phyloP scores from a whole-genome alignment of 768 basidiomycete genomes.

The Lentinula sp. region DNA sequence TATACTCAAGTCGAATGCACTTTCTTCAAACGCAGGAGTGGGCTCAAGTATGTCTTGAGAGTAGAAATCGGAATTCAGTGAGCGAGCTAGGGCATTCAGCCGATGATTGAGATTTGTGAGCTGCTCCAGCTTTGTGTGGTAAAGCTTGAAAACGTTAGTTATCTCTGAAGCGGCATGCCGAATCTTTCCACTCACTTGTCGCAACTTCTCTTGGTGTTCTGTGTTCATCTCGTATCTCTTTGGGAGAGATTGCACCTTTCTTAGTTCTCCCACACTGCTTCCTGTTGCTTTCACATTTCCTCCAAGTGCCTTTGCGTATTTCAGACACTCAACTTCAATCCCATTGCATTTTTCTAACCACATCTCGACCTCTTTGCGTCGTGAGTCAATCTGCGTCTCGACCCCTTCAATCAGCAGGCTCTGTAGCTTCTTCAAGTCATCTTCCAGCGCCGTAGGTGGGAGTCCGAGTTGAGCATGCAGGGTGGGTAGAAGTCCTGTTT shows the following conservation, averaged over 20 bases:
- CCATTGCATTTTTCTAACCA: constrained; percentile 60
- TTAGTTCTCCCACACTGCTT: constrained; percentile 58
- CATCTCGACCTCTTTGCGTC: constrained; percentile 71
- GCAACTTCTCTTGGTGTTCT: constrained; percentile 70
- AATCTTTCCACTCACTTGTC: constrained; percentile 48
- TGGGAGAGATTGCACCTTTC: constrained; percentile 69
- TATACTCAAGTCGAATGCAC: constrained; percentile 23
- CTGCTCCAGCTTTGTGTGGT: constrained; percentile 76
- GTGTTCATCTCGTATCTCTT: constrained; percentile 61
- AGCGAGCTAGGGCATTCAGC: constrained; percentile 50
- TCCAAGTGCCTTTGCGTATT: constrained; percentile 66
- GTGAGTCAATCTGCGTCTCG: constrained; percentile 61
- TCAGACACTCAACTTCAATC: constrained; percentile 59
- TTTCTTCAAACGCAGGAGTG: constrained; percentile 33
- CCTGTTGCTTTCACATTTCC: constrained; percentile 64
- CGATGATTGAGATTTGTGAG: constrained; percentile 65
- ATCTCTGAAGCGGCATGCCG: no score
- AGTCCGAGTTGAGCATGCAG: constrained; percentile 83
- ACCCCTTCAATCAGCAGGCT: constrained; percentile 71
- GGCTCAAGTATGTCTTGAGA: constrained; percentile 48
- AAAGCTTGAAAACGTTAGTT: constrained; percentile 34
- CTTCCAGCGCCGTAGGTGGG: constrained; percentile 71
- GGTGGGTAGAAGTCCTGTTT: constrained; percentile 76
- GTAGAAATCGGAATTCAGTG: constrained; percentile 56
- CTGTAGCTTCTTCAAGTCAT: constrained; percentile 71